Evolutionary conservation across 352 stramenopile species (phyloP), one percentile per base, ranked within the genome.

Genomic region (Globisporangium carolinianum): DNA sequence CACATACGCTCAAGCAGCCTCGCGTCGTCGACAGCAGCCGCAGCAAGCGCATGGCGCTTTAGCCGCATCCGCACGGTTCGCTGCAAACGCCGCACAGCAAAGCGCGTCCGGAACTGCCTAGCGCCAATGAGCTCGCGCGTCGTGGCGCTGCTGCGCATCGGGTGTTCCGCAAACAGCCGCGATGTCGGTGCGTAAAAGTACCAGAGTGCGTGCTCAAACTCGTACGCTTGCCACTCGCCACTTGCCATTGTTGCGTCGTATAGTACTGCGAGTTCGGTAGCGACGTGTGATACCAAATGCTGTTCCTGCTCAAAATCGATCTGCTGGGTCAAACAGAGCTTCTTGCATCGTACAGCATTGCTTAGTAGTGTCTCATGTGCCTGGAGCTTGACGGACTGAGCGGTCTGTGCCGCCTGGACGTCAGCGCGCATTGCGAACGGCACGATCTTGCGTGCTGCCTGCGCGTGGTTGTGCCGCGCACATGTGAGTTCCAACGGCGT

Each of bases 241-340:
- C 58, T 63, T 1, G 58, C 64, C 76, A 89, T 87, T 61, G 81
- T 72, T 32, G 66, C 55, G 3, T 69, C 68, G 48, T 89, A 63
- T 32, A 86, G 56, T 1, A 53, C 45, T 15, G 76, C 69, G n/a
- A 89, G 68, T 48, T 76, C 51, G 6, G 11, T 32, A 18, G 68
- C 68, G 36, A 89, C 61, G 49, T 85, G 73, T 7, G 61, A 51
- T 10, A 72, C 73, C 36, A 89, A 54, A 47, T 86, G 82, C 12
- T 76, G 59, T 47, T 89, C 76, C 14, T 65, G 66, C 37, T 83
- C 68, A 36, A 72, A 83, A 57, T 89, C 76, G 43, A 89, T 66
- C 49, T 89, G 79, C 50, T 89, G 79, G 0, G 75, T 52, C 2
- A 85, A 54, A 46, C 83, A 89, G 14, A 85, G 71, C 62, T 85